Percentiles rank a stretch among this genome's conserved stretches.
These are phyloP conservation scores for Torulaspora globosa DNA, from an alignment of 1,139 yeast genomes.

Conservation along the genomic window DNA sequence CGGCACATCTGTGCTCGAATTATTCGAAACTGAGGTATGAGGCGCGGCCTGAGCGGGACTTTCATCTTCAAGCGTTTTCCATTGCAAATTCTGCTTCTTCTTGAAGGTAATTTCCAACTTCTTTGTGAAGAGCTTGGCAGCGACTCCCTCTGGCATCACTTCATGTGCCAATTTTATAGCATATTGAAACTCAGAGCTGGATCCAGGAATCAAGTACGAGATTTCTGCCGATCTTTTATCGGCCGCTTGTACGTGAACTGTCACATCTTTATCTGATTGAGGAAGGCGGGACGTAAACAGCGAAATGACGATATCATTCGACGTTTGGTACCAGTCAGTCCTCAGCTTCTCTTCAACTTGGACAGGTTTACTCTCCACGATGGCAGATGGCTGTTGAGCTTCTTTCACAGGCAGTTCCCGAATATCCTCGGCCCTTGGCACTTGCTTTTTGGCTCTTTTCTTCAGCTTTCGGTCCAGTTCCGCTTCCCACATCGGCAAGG, in stretches of 20 bases:
- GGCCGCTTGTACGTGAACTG: slow-evolving; percentile 32
- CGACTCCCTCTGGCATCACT: slow-evolving; percentile 47
- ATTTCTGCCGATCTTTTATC: slow-evolving; percentile 23
- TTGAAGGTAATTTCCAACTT: slow-evolving; percentile 61
- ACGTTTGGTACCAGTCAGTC: slow-evolving; percentile 78
- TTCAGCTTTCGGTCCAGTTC: slow-evolving; percentile 41
- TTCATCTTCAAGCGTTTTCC: slow-evolving; percentile 39
- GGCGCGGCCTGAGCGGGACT: slow-evolving; percentile 10
- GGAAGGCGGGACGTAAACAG: slow-evolving; percentile 68
- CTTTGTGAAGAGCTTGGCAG: slow-evolving; percentile 57
- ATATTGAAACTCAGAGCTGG: slow-evolving; percentile 40
- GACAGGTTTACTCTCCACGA: slow-evolving; percentile 14
- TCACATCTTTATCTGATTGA: slow-evolving; percentile 27
- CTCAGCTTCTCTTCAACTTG: slow-evolving; percentile 42
- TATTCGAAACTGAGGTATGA: slow-evolving; percentile 1
- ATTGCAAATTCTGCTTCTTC: slow-evolving; percentile 37
- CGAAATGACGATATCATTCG: slow-evolving; percentile 56
- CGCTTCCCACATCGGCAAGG: slow-evolving; percentile 49
- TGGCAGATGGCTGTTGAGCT: background rate
- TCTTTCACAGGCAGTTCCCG: background rate
- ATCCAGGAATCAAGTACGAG: slow-evolving; percentile 26
- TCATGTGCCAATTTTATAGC: slow-evolving; percentile 47
- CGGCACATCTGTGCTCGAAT: slow-evolving; percentile 11
- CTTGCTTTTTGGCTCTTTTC: slow-evolving; percentile 18
- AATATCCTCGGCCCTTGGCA: background rate